phyloP scores from a whole-genome alignment of 768 basidiomycete species.

The Kwoniella dejecticola region DNA sequence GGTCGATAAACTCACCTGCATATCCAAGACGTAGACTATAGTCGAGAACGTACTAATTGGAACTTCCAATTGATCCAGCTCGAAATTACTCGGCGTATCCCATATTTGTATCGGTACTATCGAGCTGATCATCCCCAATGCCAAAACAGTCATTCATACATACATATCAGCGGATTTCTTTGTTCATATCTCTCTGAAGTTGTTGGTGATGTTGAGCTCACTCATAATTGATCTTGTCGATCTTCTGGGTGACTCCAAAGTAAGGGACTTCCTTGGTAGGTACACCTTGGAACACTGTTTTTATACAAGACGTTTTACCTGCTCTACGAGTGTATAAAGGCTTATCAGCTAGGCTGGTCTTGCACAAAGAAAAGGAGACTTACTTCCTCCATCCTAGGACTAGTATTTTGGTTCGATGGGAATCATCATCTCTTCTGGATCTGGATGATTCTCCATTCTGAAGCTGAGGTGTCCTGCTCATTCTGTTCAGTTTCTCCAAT shows the following conservation, averaged over 20 bases:
- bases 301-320: slow-evolving; percentile 87
- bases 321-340: slow-evolving; percentile 61
- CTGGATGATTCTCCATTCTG: slow-evolving; percentile 36
- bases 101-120: slow-evolving; percentile 91
- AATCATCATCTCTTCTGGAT: slow-evolving; percentile 34
- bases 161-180: too few relatives aligned
- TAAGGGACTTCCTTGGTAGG: slow-evolving; percentile 83
- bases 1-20: slow-evolving; percentile 69
- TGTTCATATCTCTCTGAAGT: too few relatives aligned
- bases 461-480: background rate
- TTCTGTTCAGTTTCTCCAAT: background rate
- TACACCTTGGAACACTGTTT: slow-evolving; percentile 86
- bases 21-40: slow-evolving; percentile 92
- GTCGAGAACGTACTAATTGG: slow-evolving; percentile 78
- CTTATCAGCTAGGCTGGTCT: slow-evolving; percentile 1
- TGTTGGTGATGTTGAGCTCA: too few relatives aligned
- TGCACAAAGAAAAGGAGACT: slow-evolving; percentile 13
- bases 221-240: slow-evolving; percentile 77
- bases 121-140: too few relatives aligned
- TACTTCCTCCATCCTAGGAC: slow-evolving; percentile 52
- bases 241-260: slow-evolving; percentile 80
- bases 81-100: slow-evolving; percentile 88
- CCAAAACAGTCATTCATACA: too few relatives aligned
- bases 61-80: slow-evolving; percentile 69
- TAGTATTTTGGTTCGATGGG: slow-evolving; percentile 43